Conservation (phyloP, 2,329 filamentous ascomycete species). For the Diaporthe sp. region DNA sequence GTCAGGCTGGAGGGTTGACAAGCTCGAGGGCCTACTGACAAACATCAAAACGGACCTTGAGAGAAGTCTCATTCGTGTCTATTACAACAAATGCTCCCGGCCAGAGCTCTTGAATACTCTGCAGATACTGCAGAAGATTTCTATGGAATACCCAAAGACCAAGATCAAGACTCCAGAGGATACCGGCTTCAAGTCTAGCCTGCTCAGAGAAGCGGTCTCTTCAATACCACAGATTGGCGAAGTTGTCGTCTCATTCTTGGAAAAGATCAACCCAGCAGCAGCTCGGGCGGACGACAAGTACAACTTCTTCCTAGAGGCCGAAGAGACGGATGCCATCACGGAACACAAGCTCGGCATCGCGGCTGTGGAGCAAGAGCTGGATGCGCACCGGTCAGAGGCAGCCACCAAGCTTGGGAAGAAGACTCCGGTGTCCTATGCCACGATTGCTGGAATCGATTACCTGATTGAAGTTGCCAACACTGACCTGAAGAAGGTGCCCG, state of each 20-base stretch:
- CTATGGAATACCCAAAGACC: constrained; percentile 77
- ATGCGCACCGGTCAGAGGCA: constrained; percentile 80
- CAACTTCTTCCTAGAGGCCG: constrained; percentile 87
- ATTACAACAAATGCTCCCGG: constrained; percentile 95
- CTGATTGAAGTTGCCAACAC: constrained; percentile 91
- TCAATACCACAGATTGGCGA: constrained; percentile 83
- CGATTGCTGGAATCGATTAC: constrained; percentile 92
- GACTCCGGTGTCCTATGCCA: constrained; percentile 80
- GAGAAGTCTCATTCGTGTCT: constrained; percentile 93
- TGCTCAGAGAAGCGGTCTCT: constrained; percentile 80
- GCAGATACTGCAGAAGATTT: constrained; percentile 86
- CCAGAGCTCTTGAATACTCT: constrained; percentile 89
- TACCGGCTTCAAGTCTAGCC: constrained; percentile 78
- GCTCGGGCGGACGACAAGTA: constrained; percentile 94
- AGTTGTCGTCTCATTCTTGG: constrained; percentile 80
- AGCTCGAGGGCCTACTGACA: constrained; percentile 78
- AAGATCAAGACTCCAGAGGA: constrained; percentile 73
- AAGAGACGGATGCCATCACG: constrained; percentile 90
- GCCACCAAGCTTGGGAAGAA: constrained; percentile 80
- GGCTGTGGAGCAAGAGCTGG: constrained; percentile 90
- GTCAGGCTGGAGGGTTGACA: constrained; percentile 77
- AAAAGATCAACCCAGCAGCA: constrained; percentile 85
- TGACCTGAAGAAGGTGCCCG: constrained; percentile 88
- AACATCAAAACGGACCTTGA: constrained; percentile 87
- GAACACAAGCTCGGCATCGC: constrained; percentile 92